phyloP scores from a whole-genome alignment of 257 asterid genomes.

The Capsicum pubescens region DNA sequence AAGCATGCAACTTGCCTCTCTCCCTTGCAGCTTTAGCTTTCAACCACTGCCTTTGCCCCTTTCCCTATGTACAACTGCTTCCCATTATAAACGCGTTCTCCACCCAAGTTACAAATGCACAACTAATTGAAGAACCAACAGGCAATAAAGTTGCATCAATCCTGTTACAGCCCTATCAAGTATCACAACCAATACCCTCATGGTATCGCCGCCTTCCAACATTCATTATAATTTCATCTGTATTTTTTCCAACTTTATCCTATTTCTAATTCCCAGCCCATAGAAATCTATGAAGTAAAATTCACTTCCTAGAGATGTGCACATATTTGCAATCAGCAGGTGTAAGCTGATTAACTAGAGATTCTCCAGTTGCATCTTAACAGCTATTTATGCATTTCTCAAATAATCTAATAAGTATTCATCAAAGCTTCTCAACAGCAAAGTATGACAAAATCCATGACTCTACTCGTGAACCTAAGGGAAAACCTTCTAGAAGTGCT shows the following conservation, averaged over 20 bases:
- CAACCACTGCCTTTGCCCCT: background rate
- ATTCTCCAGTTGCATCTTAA: slow-evolving; percentile 17
- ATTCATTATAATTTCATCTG: background rate
- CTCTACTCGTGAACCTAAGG: background rate
- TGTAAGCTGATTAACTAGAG: background rate
- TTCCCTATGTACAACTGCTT: background rate
- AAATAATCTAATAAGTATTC: background rate
- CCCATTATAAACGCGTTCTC: background rate
- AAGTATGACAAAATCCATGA: background rate
- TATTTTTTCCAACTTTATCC: background rate
- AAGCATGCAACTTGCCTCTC: background rate
- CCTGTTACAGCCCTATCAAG: background rate
- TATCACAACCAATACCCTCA: background rate
- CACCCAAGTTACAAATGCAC: background rate
- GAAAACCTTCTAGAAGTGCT: background rate
- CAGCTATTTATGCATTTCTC: background rate
- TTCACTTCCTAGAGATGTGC: slow-evolving; percentile 1
- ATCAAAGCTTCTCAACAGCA: background rate
- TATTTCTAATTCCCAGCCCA: background rate
- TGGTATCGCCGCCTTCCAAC: background rate
- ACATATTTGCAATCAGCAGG: slow-evolving; percentile 4
- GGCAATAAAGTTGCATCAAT: background rate
- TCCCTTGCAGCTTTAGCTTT: background rate
- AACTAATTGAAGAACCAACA: background rate
- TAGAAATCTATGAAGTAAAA: background rate